Conservation (phyloP, 495 filamentous ascomycete species). For the Aspergillus coremiiformis region DNA sequence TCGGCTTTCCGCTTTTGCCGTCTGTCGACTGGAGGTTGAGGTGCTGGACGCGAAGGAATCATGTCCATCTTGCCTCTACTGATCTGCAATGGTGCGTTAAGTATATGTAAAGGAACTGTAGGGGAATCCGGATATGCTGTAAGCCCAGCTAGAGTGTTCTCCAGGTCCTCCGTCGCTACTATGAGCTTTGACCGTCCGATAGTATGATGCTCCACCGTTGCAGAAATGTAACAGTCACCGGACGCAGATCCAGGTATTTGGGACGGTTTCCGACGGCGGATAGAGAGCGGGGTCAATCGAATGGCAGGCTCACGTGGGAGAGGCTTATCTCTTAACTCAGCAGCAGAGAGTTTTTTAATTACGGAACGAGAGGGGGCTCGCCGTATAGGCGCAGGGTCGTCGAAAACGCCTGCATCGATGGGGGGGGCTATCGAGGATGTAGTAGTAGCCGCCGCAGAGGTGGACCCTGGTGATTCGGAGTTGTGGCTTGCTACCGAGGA, state of each 20-base stretch:
- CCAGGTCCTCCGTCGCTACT: constrained; percentile 29
- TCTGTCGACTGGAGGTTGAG: constrained; percentile 22
- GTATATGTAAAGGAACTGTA: constrained; percentile 13
- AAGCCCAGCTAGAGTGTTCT: constrained; percentile 24
- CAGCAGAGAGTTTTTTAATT: constrained; percentile 15
- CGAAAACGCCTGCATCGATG: constrained; percentile 36
- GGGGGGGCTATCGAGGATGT: constrained; percentile 34
- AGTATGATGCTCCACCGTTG: constrained; percentile 3
- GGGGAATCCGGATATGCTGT: constrained; percentile 2
- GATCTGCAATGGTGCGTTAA: constrained; percentile 30
- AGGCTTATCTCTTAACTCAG: constrained; percentile 38
- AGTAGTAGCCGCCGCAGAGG: constrained; percentile 18
- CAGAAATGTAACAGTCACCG: background rate
- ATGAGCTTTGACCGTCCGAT: constrained; percentile 21
- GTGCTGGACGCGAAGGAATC: constrained; percentile 32
- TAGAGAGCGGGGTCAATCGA: constrained; percentile 24
- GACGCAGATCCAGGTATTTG: background rate
- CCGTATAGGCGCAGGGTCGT: constrained; percentile 17
- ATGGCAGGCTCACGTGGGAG: constrained; percentile 38
- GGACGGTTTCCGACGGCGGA: constrained; percentile 14
- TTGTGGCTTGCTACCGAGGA: constrained; percentile 27
- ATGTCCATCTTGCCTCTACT: constrained; percentile 34
- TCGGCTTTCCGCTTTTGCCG: constrained; percentile 12
- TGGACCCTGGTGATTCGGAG: constrained; percentile 7
- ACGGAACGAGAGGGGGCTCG: constrained; percentile 5